Evolutionary conservation across 2,329 filamentous ascomycete genomes (phyloP).

Genomic region (Ramularia endophylla): DNA sequence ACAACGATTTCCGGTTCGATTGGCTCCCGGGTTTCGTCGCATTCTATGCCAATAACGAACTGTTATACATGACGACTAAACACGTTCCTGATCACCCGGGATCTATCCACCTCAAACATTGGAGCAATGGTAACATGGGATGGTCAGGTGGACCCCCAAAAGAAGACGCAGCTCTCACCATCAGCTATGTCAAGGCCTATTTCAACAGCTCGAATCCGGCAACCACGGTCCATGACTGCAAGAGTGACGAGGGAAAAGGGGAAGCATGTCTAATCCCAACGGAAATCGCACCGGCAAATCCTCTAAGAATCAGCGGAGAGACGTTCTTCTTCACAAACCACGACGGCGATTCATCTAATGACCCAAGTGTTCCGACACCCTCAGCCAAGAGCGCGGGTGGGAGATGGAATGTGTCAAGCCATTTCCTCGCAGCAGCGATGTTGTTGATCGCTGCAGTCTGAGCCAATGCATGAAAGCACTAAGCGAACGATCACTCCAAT

Average conservation of each 20-base stretch:
- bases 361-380: no score
- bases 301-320: slow-evolving; percentile 7
- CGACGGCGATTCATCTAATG: no score
- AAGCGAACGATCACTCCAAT: no score
- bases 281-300: slow-evolving; percentile 13
- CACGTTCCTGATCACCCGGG: slow-evolving; percentile 52
- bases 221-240: neutral
- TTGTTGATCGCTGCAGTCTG: no score
- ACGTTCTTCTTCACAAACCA: slow-evolving; percentile 19
- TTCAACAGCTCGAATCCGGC: slow-evolving; percentile 58
- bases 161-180: slow-evolving; percentile 55
- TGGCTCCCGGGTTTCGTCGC: slow-evolving; percentile 57
- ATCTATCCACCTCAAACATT: slow-evolving; percentile 64
- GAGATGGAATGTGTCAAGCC: no score
- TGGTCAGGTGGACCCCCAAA: slow-evolving; percentile 69
- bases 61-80: slow-evolving; percentile 49
- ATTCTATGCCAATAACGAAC: slow-evolving; percentile 62
- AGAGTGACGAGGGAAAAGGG: neutral
- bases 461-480: no score
- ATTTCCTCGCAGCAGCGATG: no score
- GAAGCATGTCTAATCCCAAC: slow-evolving; percentile 17
- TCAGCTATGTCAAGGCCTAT: slow-evolving; percentile 70
- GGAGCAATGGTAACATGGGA: slow-evolving; percentile 66
- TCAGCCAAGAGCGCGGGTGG: no score
- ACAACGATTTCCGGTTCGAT: slow-evolving; percentile 77